Percentiles rank a stretch among this genome's conserved stretches.
Evolutionary conservation across 148 eudicot genomes (phyloP).

Genomic region (Rhododendron williamsianum): DNA sequence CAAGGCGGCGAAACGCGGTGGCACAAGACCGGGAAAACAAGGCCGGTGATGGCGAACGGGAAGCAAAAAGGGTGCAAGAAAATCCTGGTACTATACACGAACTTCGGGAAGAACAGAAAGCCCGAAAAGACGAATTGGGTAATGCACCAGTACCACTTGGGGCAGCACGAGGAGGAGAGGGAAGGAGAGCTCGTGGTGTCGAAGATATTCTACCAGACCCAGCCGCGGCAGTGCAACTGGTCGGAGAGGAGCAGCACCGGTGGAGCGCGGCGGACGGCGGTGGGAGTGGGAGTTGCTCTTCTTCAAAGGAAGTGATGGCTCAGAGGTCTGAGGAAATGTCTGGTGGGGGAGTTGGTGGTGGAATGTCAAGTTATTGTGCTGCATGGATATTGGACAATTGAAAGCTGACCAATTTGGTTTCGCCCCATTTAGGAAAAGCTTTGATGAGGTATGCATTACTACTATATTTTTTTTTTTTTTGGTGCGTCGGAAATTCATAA

Average conservation of each 20-base stretch:
- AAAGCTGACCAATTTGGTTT: constrained; percentile 63
- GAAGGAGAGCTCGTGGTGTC: constrained; percentile 97
- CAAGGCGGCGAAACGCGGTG: constrained; percentile 97
- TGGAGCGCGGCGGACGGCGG: constrained; percentile 33
- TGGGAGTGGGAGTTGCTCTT: constrained; percentile 48
- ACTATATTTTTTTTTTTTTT: not conserved
- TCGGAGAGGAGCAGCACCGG: constrained; percentile 27
- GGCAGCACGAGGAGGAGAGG: constrained; percentile 82
- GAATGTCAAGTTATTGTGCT: constrained; percentile 32
- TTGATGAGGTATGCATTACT: constrained; percentile 49
- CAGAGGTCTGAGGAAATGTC: constrained; percentile 41
- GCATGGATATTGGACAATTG: constrained; percentile 65
- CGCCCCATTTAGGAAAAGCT: constrained; percentile 57
- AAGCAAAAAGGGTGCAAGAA: constrained; percentile 97
- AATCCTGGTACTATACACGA: constrained; percentile 79
- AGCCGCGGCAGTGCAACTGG: constrained; percentile 84
- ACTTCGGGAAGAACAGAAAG: constrained; percentile 82
- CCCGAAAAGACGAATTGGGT: constrained; percentile 98
- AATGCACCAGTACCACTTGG: constrained; percentile 95
- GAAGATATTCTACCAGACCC: constrained; percentile 92
- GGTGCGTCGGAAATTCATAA: not conserved
- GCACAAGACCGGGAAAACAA: constrained; percentile 95
- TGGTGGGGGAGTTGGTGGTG: constrained; percentile 29
- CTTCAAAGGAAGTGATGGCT: constrained; percentile 46
- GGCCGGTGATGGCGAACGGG: constrained; percentile 82